These are phyloP conservation scores for Solanum pennellii DNA, from an alignment of 257 asterid genomes.

Conservation along the genomic window DNA sequence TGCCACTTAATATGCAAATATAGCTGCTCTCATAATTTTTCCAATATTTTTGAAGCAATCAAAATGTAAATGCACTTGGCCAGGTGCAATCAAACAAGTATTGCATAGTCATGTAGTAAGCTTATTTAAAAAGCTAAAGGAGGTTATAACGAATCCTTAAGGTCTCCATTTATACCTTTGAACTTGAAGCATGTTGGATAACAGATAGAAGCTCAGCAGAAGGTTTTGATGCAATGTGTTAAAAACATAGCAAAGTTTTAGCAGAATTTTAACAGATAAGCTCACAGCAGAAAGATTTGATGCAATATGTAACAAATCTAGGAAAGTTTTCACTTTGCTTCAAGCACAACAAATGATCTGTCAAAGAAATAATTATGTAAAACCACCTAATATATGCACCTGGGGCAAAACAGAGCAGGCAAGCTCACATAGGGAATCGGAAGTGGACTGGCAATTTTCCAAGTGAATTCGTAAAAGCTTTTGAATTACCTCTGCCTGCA, in stretches of 20 bases:
- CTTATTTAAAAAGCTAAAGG: background rate
- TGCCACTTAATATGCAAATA: background rate
- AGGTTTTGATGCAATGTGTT: background rate
- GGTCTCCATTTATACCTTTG: background rate
- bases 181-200: background rate
- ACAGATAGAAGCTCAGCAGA: background rate
- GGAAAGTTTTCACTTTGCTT: background rate
- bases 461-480: slow-evolving; percentile 69
- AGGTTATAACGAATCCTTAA: background rate
- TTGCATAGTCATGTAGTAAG: background rate
- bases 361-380: slow-evolving; percentile 1
- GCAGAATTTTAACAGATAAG: background rate
- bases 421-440: slow-evolving; percentile 54
- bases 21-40: background rate
- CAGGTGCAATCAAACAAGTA: background rate
- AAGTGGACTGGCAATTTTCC: slow-evolving; percentile 49
- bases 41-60: background rate
- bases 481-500: slow-evolving; percentile 80
- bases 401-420: slow-evolving; percentile 63
- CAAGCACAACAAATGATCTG: background rate
- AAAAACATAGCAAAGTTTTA: background rate
- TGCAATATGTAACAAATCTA: background rate
- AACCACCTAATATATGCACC: slow-evolving; percentile 25
- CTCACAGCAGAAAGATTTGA: background rate
- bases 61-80: background rate